phyloP scores from a whole-genome alignment of 202 grass and related monocot genomes.

The Carex sylvatica region DNA sequence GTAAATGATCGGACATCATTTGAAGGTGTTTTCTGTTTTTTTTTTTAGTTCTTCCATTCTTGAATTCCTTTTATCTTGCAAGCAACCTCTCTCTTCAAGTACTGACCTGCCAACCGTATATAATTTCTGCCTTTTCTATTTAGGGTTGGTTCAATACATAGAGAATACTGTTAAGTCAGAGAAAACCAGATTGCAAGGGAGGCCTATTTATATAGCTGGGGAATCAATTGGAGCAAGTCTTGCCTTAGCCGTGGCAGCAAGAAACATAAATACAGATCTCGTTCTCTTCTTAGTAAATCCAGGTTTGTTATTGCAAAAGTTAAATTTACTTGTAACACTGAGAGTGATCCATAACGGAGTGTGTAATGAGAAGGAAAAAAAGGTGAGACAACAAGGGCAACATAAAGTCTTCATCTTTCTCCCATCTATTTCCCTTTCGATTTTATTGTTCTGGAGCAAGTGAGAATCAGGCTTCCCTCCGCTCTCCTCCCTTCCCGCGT shows the following conservation, averaged over 20 bases:
- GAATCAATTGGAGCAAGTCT: slow-evolving; percentile 81
- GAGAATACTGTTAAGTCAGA: slow-evolving; percentile 68
- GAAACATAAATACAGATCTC: slow-evolving; percentile 60
- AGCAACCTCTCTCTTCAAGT: not conserved
- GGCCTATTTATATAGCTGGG: slow-evolving; percentile 75
- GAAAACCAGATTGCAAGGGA: slow-evolving; percentile 28
- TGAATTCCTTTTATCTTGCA: not conserved
- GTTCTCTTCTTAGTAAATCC: slow-evolving; percentile 77
- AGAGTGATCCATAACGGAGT: too few species aligned
- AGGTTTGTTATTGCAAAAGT: slow-evolving; percentile 43
- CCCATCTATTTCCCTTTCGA: too few species aligned
- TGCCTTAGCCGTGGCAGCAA: slow-evolving; percentile 70
- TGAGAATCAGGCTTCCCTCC: too few species aligned
- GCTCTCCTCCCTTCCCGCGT: too few species aligned
- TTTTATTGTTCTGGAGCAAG: too few species aligned
- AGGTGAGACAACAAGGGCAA: too few species aligned
- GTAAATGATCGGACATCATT: slow-evolving; percentile 66
- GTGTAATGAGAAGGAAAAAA: too few species aligned
- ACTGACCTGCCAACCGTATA: not conserved
- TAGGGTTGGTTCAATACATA: slow-evolving; percentile 67
- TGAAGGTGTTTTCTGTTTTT: slow-evolving; percentile 33
- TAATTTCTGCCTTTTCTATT: not conserved
- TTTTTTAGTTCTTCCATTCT: not conserved
- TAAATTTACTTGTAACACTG: not conserved
- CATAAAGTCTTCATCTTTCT: too few species aligned